Base-by-base conservation (phyloP, 2,329 filamentous ascomycete species). In the Aspergillaceae sp. region DNA sequence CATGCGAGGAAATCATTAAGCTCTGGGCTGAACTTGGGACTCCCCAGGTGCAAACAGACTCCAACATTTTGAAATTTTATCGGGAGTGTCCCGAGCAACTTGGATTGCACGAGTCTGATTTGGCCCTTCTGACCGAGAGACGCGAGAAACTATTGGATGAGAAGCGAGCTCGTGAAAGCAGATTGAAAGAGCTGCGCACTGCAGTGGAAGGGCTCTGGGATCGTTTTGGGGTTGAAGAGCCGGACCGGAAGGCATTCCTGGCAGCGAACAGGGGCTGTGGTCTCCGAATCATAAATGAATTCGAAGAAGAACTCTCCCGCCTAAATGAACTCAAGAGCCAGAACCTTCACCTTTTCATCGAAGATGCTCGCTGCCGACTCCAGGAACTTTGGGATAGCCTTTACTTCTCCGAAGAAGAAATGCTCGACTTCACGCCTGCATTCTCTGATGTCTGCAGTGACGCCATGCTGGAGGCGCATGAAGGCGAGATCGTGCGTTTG, bases 381-480 rank as follows among this genome's bases (percentile, higher is more conserved):
- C 91, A 97, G 66, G 90, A 94, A 61, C 79, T 98, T 0, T 98
- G 94, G 92, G 92, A 98, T 62, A 76, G 81, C 0, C 73, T 98
- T 1, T 97, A 92, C 72, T 90, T 94, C 62, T 95, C 87, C 0
- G 92, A 98, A 63, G 92, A 98, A 60, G 92, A 98, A 70, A 97
- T 97, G 90, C 80, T 97, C 47, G 90, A 96, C 56, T 98, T 98
- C 57, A 92, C 90, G 0, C 92, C 94, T 0, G 92, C 90, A 37
- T 97, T 97, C 64, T 94, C 89, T 7, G 92, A 97, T 62, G 91
- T 96, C 19, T 96, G 94, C 69, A 96, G 89, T 58, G 92, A 98
- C 64, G 92, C 92, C 4, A 77, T 98, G 7, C 79, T 98, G 0
- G 90, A 94, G 54, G 90, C 92, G 0, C 94, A 98, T 60, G 92